Percentiles rank a stretch among this genome's conserved stretches.
Conservation (phyloP, 106 monocot species). For the Acorus gramineus region DNA sequence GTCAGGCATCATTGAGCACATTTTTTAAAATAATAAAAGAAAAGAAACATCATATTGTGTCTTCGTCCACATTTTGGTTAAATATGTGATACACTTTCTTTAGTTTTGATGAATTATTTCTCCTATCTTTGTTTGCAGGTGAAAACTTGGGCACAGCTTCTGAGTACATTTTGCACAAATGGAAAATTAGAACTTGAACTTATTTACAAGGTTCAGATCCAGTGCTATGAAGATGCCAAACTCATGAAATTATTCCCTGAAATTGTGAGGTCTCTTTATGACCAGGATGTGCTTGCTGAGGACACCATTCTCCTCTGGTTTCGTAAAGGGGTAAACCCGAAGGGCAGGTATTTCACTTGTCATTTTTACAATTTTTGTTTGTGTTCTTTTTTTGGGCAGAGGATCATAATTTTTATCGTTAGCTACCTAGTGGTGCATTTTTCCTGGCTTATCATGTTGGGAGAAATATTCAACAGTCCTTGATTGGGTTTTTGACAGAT, state of each 20-base stretch:
- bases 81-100: too few relatives aligned
- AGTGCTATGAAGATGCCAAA: constrained; percentile 98
- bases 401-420: background rate
- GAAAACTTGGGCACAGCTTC: constrained; percentile 79
- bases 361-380: background rate
- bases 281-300: constrained; percentile 95
- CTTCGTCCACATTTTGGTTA: too few relatives aligned
- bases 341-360: constrained; percentile 58
- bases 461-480: too few relatives aligned
- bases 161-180: constrained; percentile 77
- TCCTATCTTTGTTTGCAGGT: constrained; percentile 37
- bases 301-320: constrained; percentile 98
- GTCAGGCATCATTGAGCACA: too few relatives aligned
- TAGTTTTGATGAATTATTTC: background rate
- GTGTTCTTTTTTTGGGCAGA: background rate
- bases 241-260: constrained; percentile 97
- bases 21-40: too few relatives aligned
- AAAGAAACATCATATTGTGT: too few relatives aligned
- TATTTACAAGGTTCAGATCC: constrained; percentile 92
- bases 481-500: too few relatives aligned
- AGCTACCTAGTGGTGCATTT: background rate
- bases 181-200: constrained; percentile 87
- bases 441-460: too few relatives aligned
- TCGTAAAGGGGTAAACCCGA: constrained; percentile 85
- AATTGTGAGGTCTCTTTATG: constrained; percentile 92